Conservation (phyloP, 2,329 filamentous ascomycete species). For the Dactylellina drechsleri region DNA sequence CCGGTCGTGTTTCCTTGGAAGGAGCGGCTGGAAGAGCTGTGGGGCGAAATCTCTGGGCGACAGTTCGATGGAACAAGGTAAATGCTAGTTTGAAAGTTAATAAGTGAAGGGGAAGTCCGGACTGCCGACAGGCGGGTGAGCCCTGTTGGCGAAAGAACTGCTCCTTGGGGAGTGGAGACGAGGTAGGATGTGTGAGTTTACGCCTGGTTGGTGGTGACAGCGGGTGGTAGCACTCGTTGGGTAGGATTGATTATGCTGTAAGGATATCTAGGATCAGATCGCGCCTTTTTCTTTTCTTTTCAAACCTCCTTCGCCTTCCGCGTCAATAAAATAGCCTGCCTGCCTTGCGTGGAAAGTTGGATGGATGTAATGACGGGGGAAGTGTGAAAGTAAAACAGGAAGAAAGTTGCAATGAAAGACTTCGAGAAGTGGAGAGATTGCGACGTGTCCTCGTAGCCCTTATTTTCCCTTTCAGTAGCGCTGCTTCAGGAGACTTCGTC, state of each 20-base stretch:
- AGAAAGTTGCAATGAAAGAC: constrained; percentile 22
- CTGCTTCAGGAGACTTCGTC: constrained; percentile 33
- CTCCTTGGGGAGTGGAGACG: constrained; percentile 53
- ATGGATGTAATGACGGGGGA: neutral
- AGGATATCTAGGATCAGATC: constrained; percentile 26
- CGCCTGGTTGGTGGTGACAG: constrained; percentile 49
- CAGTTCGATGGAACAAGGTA: constrained; percentile 38
- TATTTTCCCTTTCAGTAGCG: constrained; percentile 28
- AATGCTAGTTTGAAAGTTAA: constrained; percentile 43
- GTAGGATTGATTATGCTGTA: constrained; percentile 44
- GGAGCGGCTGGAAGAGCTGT: constrained; percentile 13
- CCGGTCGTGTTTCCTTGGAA: constrained; percentile 13
- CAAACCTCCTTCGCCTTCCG: constrained; percentile 16
- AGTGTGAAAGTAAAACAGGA: neutral
- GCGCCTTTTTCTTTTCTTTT: constrained; percentile 28
- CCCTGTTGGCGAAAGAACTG: constrained; percentile 40
- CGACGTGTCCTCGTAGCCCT: constrained; percentile 4
- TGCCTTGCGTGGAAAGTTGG: neutral
- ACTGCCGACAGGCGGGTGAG: constrained; percentile 46
- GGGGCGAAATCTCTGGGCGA: constrained; percentile 18
- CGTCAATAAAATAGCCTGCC: constrained; percentile 16
- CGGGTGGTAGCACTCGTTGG: constrained; percentile 51
- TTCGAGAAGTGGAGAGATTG: constrained; percentile 32
- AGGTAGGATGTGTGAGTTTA: constrained; percentile 53
- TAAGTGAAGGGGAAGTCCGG: constrained; percentile 20